Evolutionary conservation across 257 asterid genomes (phyloP).

Genomic region (Cynanchum wilfordii): DNA sequence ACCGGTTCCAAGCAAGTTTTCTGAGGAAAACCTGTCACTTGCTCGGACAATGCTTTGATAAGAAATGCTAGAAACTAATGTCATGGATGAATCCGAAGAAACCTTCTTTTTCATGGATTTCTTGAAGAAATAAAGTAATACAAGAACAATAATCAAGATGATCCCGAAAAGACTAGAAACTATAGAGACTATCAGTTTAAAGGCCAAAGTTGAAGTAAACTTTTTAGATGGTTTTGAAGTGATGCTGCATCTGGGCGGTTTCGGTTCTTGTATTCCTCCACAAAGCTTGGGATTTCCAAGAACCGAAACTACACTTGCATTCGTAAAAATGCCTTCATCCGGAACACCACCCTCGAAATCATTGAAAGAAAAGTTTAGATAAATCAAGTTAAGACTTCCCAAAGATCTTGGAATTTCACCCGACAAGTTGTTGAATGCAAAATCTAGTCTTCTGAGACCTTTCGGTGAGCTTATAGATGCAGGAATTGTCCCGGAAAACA

Average conservation of each 20-base stretch:
- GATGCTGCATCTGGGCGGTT: neutral
- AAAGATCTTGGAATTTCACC: neutral
- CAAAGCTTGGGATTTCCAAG: neutral
- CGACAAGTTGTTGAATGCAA: neutral
- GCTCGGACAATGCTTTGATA: conserved; percentile 23
- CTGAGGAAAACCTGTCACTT: conserved; percentile 23
- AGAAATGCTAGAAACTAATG: conserved; percentile 13
- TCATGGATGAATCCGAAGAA: neutral
- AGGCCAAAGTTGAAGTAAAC: neutral
- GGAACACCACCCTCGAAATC: neutral
- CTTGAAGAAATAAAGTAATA: neutral
- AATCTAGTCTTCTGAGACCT: neutral
- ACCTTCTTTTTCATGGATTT: conserved; percentile 2
- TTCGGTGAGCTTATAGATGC: neutral
- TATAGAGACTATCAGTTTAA: neutral
- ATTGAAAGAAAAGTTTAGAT: neutral
- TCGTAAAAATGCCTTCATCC: neutral
- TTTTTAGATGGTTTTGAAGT: neutral
- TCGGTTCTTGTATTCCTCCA: neutral
- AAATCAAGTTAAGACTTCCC: neutral
- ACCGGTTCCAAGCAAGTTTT: conserved; percentile 20
- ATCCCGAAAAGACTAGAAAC: conserved; percentile 6
- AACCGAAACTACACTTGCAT: neutral
- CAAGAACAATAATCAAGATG: neutral
- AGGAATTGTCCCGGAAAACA: neutral